These are phyloP conservation scores for Populus hybrid DNA, from an alignment of 441 rosid species.

Conservation along the genomic window DNA sequence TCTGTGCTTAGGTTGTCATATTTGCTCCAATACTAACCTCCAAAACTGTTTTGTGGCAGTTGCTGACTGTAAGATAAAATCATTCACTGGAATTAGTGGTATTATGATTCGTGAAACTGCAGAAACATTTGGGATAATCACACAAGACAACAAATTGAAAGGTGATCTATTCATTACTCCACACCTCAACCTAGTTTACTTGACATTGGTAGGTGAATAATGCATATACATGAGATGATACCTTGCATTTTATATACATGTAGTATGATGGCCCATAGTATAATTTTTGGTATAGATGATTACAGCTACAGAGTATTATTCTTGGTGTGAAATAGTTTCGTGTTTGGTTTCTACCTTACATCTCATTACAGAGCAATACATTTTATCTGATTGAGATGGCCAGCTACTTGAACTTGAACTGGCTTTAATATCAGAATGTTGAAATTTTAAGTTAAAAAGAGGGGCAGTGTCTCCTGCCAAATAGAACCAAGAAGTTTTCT, in stretches of 20 bases:
- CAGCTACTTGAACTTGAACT: neutral
- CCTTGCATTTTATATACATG: neutral
- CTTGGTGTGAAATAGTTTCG: neutral
- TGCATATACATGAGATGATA: neutral
- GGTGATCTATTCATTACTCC: slow-evolving; percentile 36
- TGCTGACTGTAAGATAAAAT: slow-evolving; percentile 59
- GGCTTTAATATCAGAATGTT: neutral
- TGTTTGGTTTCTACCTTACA: neutral
- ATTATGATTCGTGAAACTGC: slow-evolving; percentile 88
- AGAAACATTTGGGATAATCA: slow-evolving; percentile 76
- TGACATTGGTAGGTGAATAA: neutral
- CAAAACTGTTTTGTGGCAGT: slow-evolving; percentile 42
- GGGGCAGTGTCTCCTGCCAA: neutral
- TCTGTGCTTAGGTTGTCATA: neutral
- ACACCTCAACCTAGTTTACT: neutral
- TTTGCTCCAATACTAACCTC: neutral
- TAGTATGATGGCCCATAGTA: neutral
- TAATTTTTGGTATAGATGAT: neutral
- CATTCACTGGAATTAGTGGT: slow-evolving; percentile 65
- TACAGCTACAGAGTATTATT: neutral
- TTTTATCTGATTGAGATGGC: neutral
- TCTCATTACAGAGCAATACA: neutral
- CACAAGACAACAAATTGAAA: slow-evolving; percentile 50
- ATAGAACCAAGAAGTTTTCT: neutral
- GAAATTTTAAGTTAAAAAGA: neutral